Evolutionary conservation across 345 rosid genomes (phyloP).

Genomic region (Acer yangbiense): DNA sequence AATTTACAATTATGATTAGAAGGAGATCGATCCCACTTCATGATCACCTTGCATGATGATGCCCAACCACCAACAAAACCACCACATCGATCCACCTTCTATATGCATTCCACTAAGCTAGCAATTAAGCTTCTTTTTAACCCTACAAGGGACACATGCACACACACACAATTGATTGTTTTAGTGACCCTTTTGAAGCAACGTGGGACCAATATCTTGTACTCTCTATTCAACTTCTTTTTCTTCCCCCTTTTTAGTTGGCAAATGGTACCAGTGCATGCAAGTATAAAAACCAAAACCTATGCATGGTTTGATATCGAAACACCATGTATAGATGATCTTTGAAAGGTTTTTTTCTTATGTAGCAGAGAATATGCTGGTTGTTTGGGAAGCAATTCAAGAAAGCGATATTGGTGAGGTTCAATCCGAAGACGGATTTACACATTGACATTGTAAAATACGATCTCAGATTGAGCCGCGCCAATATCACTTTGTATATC

Average conservation of each 20-base stretch:
- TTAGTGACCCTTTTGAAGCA: constrained; percentile 13
- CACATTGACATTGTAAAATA: constrained; percentile 41
- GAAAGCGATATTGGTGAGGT: constrained; percentile 94
- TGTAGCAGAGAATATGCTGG: neutral
- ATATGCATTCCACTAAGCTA: constrained; percentile 26
- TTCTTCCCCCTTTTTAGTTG: constrained; percentile 16
- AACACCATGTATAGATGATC: neutral
- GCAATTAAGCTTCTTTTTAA: constrained; percentile 22
- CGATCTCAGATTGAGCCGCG: constrained; percentile 99
- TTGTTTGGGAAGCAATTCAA: constrained; percentile 25
- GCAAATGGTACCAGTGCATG: constrained; percentile 21
- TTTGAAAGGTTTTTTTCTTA: too few relatives aligned
- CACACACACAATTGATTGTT: constrained; percentile 12
- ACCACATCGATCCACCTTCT: constrained; percentile 30
- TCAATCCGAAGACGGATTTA: constrained; percentile 93
- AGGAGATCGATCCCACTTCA: constrained; percentile 27
- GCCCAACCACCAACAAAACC: constrained; percentile 37
- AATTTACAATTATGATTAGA: constrained; percentile 20
- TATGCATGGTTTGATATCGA: neutral
- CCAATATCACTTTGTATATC: constrained; percentile 73
- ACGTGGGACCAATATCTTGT: constrained; percentile 32
- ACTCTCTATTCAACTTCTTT: constrained; percentile 24
- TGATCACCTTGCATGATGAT: constrained; percentile 10
- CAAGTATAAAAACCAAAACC: constrained; percentile 7
- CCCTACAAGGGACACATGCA: constrained; percentile 18